Evolutionary conservation across 2,329 filamentous ascomycete species (phyloP).

Genomic region (Furcasterigmium sp.): DNA sequence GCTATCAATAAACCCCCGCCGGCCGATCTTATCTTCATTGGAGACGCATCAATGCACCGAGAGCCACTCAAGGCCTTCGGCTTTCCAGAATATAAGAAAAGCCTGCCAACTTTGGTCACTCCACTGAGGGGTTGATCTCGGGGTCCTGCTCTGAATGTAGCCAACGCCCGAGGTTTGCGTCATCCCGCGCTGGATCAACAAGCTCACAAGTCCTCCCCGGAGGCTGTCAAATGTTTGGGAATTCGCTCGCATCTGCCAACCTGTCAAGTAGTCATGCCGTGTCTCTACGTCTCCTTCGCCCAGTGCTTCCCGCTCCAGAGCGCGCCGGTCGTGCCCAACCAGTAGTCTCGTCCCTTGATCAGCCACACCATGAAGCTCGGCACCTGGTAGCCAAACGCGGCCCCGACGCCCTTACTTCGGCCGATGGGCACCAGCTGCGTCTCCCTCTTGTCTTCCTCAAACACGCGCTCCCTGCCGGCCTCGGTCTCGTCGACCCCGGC

Average conservation of each 20-base stretch:
- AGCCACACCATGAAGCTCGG: constrained; percentile 41
- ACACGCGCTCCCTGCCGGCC: constrained; percentile 23
- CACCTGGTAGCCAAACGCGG: constrained; percentile 32
- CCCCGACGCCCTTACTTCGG: constrained; percentile 36
- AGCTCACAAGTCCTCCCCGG: too few relatives aligned
- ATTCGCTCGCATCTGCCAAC: too few relatives aligned
- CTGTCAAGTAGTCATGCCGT: too few relatives aligned
- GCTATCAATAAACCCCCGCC: too few relatives aligned
- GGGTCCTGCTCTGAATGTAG: too few relatives aligned
- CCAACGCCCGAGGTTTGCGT: too few relatives aligned
- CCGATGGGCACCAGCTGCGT: constrained; percentile 44
- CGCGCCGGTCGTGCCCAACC: constrained; percentile 40
- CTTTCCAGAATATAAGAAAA: too few relatives aligned
- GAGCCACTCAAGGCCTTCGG: neutral
- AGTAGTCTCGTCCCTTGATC: constrained; percentile 46
- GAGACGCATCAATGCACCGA: neutral
- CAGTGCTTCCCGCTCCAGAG: constrained; percentile 48
- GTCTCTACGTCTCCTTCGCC: constrained; percentile 32
- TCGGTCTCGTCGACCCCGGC: constrained; percentile 16
- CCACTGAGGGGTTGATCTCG: too few relatives aligned
- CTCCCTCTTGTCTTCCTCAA: constrained; percentile 35
- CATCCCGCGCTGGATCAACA: too few relatives aligned
- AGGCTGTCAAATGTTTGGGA: too few relatives aligned
- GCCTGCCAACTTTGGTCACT: too few relatives aligned
- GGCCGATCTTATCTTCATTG: neutral